These are phyloP conservation scores for Pyrenophora graminea DNA, from an alignment of 2,329 filamentous ascomycete species.

Conservation along the genomic window DNA sequence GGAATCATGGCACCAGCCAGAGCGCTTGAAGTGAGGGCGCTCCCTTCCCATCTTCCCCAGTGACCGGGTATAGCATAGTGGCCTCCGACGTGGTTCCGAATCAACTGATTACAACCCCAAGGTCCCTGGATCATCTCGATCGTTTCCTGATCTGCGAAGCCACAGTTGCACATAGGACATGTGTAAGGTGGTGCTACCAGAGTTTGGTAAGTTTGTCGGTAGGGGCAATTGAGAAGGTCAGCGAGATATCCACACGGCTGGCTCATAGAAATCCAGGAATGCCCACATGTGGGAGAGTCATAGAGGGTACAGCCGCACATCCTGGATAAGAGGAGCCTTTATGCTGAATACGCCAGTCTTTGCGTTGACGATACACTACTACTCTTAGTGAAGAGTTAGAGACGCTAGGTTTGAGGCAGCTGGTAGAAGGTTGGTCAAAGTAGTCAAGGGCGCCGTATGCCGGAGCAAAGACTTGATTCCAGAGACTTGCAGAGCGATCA, in stretches of 20 bases:
- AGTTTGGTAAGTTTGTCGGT: constrained; percentile 39
- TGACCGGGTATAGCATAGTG: constrained; percentile 27
- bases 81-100: constrained; percentile 36
- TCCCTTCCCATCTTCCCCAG: constrained; percentile 27
- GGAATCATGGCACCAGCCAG: constrained; percentile 21
- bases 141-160: constrained; percentile 34
- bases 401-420: neutral
- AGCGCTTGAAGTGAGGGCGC: constrained; percentile 15
- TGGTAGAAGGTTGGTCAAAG: neutral
- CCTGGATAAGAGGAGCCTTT: neutral
- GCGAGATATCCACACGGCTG: constrained; percentile 49
- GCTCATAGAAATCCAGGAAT: constrained; percentile 55
- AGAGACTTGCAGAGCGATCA: neutral
- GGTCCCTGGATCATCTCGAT: constrained; percentile 40
- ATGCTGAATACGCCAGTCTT: neutral
- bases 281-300: constrained; percentile 52
- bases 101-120: constrained; percentile 40
- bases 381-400: neutral
- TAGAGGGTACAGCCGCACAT: constrained; percentile 56
- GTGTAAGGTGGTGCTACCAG: constrained; percentile 32
- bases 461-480: neutral
- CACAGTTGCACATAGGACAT: constrained; percentile 37
- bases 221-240: constrained; percentile 49
- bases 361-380: neutral
- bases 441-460: neutral